Percentiles rank a stretch among this genome's conserved stretches.
Evolutionary conservation across 345 rosid genomes (phyloP).

Genomic region (Sapria himalayana): DNA sequence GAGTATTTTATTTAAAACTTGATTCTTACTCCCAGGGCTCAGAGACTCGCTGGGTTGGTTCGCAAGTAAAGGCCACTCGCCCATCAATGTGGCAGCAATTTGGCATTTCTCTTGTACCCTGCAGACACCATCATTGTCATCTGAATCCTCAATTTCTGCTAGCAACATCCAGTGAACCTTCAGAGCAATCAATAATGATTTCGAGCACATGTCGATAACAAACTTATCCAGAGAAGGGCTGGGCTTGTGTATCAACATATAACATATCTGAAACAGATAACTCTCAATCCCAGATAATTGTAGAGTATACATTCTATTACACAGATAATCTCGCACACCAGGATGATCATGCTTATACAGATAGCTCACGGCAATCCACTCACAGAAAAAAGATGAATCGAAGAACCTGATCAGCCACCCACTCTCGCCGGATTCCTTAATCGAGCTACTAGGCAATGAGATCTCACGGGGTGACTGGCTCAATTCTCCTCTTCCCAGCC

Average conservation of each 20-base stretch:
- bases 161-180: conserved; percentile 97
- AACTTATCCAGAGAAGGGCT: conserved; percentile 98
- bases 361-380: conserved; percentile 99
- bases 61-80: conserved; percentile 78
- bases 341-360: conserved; percentile 90
- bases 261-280: conserved; percentile 84
- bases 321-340: conserved; percentile 87
- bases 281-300: conserved; percentile 83
- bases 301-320: conserved; percentile 94
- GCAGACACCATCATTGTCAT: conserved; percentile 87
- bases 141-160: conserved; percentile 90
- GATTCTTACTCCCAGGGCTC: conserved; percentile 78
- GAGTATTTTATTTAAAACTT: conserved; percentile 54
- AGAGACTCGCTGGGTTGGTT: conserved; percentile 25
- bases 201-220: conserved; percentile 71
- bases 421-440: conserved; percentile 68
- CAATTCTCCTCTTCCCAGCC: conserved; percentile 48
- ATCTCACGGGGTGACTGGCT: conserved; percentile 87
- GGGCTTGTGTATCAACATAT: conserved; percentile 89
- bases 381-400: conserved; percentile 93
- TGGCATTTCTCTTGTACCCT: conserved; percentile 98
- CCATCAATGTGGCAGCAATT: conserved; percentile 88
- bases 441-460: conserved; percentile 30
- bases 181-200: conserved; percentile 67
- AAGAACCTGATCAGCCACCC: conserved; percentile 99